Evolutionary conservation across 2,329 filamentous ascomycete species (phyloP).

Genomic region (Nemania abortiva): DNA sequence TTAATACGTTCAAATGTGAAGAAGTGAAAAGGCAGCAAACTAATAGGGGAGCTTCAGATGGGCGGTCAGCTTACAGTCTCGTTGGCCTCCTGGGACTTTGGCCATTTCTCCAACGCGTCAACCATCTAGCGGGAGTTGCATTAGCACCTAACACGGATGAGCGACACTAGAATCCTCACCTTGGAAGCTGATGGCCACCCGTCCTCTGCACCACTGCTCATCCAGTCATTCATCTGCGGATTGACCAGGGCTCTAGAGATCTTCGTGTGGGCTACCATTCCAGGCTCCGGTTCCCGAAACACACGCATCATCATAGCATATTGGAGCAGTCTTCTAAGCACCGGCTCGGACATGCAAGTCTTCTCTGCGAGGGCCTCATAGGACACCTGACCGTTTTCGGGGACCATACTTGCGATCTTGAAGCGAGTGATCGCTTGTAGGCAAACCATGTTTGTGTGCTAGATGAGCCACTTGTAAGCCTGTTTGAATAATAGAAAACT

Average conservation of each 20-base stretch:
- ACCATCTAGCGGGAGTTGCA: conserved; percentile 39
- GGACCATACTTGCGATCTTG: conserved; percentile 49
- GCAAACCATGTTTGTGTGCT: conserved; percentile 41
- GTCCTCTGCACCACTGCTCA: conserved; percentile 50
- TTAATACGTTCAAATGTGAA: too few species aligned
- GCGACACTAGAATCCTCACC: too few species aligned
- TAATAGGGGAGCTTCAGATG: too few species aligned
- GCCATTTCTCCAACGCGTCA: conserved; percentile 54
- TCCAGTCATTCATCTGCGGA: conserved; percentile 50
- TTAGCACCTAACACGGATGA: too few species aligned
- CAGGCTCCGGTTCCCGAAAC: conserved; percentile 55
- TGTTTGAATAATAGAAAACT: too few species aligned
- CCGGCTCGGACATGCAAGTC: conserved; percentile 43
- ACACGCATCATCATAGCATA: conserved; percentile 55
- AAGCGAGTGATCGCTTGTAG: conserved; percentile 50
- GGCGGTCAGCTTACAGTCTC: conserved; percentile 46
- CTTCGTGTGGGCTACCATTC: conserved; percentile 56
- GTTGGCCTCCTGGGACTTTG: conserved; percentile 52
- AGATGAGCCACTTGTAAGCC: neutral
- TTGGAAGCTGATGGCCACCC: conserved; percentile 49
- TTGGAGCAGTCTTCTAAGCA: conserved; percentile 47
- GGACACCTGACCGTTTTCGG: conserved; percentile 41
- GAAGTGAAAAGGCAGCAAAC: too few species aligned
- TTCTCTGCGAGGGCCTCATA: conserved; percentile 47
- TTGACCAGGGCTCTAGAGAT: conserved; percentile 51